phyloP scores from a whole-genome alignment of 192 early-diverging fungal genomes.

The Neocallimastix lanati region DNA sequence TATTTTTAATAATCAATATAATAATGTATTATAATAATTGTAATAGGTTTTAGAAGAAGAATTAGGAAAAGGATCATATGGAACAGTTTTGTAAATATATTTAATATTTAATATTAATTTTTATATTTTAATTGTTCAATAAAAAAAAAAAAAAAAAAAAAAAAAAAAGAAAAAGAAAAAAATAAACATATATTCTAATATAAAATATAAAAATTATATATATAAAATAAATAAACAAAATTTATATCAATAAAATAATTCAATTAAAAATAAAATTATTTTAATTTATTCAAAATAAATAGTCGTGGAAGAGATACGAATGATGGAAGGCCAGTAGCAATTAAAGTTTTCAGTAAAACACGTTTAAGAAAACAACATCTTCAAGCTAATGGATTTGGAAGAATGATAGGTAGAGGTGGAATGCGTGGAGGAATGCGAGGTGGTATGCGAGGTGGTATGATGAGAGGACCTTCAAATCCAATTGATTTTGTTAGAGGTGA shows the following conservation, averaged over 20 bases:
- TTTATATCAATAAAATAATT: no score
- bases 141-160: no score
- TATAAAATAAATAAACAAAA: no score
- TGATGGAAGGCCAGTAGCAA: conserved; percentile 28
- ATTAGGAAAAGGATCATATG: conserved; percentile 77
- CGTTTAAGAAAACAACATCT: conserved; percentile 40
- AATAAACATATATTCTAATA: no score
- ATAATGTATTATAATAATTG: neutral
- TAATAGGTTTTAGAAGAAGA: conserved; percentile 17
- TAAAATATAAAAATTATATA: no score
- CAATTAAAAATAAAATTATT: no score
- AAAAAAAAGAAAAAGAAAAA: no score
- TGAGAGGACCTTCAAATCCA: conserved; percentile 31
- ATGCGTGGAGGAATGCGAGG: conserved; percentile 10
- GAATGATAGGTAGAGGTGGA: conserved; percentile 16
- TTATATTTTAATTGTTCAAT: no score
- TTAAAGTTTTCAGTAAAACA: conserved; percentile 87
- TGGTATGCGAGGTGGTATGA: conserved; percentile 10
- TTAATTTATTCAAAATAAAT: neutral
- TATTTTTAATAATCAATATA: neutral
- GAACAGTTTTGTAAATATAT: conserved; percentile 37
- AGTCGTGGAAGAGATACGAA: neutral
- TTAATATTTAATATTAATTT: no score
- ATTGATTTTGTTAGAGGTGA: conserved; percentile 73
- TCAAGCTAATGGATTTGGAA: conserved; percentile 9